These are phyloP conservation scores for Globisporangium sylvaticum DNA, from an alignment of 352 stramenopile genomes.

Conservation along the genomic window DNA sequence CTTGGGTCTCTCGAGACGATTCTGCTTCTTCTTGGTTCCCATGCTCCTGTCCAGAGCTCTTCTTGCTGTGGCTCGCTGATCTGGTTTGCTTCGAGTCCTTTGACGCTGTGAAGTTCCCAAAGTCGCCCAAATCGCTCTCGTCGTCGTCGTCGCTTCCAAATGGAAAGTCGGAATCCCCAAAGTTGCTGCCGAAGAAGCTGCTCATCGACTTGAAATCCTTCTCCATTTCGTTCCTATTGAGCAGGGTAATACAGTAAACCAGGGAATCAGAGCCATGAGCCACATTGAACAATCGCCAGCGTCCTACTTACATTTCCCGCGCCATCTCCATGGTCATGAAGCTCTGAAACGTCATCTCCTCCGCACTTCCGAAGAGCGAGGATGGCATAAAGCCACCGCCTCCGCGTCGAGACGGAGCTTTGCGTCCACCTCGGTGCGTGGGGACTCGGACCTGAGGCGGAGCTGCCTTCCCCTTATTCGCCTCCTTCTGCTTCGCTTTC, in stretches of 20 bases:
- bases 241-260: background rate
- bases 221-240: slow-evolving; percentile 29
- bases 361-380: slow-evolving; percentile 11
- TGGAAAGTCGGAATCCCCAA: slow-evolving; percentile 20
- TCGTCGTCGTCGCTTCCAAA: slow-evolving; percentile 10
- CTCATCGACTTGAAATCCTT: slow-evolving; percentile 46
- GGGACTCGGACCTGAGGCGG: slow-evolving; percentile 10
- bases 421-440: slow-evolving; percentile 3
- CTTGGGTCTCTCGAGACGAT: background rate
- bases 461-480: slow-evolving; percentile 7
- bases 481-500: background rate
- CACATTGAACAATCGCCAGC: background rate
- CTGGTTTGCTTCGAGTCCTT: background rate
- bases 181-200: slow-evolving; percentile 32
- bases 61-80: background rate
- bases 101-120: background rate
- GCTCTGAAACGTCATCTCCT: slow-evolving; percentile 14
- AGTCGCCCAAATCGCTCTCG: background rate
- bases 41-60: background rate
- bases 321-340: slow-evolving; percentile 22
- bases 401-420: background rate
- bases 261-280: background rate
- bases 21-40: background rate
- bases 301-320: slow-evolving; percentile 16
- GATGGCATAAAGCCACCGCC: slow-evolving; percentile 2